phyloP scores from a whole-genome alignment of 228 moss, liverwort and hornwort species.

The Sphagnum magellanicum region DNA sequence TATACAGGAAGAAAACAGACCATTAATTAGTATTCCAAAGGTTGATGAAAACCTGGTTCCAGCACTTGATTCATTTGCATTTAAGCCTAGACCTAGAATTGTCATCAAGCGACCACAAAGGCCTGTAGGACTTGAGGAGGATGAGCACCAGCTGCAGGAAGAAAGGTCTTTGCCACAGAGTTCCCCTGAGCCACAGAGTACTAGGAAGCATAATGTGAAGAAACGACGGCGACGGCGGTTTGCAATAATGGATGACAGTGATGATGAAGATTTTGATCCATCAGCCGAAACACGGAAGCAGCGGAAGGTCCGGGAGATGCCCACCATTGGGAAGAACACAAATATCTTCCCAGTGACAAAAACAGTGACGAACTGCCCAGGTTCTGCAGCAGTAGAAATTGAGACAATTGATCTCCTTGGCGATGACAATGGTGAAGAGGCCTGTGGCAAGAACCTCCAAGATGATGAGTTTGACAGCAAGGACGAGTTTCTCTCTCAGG shows the following conservation, averaged over 20 bases:
- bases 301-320: conserved; percentile 9
- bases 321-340: conserved; percentile 4
- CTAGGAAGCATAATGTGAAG: conserved; percentile 7
- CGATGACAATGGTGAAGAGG: conserved; percentile 11
- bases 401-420: conserved; percentile 26
- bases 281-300: conserved; percentile 5
- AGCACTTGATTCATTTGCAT: conserved; percentile 52
- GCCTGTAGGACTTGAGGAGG: conserved; percentile 27
- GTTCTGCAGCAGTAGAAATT: conserved; percentile 8
- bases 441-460: conserved; percentile 33
- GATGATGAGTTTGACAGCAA: conserved; percentile 17
- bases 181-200: neutral
- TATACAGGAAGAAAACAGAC: conserved; percentile 11
- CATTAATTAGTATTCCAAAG: conserved; percentile 16
- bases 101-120: conserved; percentile 11
- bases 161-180: conserved; percentile 5
- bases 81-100: conserved; percentile 17
- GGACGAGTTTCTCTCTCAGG: neutral
- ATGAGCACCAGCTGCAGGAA: conserved; percentile 13
- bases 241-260: conserved; percentile 55
- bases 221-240: conserved; percentile 54
- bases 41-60: conserved; percentile 14
- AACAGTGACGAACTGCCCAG: neutral
- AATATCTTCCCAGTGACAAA: conserved; percentile 1
- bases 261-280: conserved; percentile 57